Conservation (phyloP, 164 flowering plant species). For the Kalanchoe fedtschenkoi region DNA sequence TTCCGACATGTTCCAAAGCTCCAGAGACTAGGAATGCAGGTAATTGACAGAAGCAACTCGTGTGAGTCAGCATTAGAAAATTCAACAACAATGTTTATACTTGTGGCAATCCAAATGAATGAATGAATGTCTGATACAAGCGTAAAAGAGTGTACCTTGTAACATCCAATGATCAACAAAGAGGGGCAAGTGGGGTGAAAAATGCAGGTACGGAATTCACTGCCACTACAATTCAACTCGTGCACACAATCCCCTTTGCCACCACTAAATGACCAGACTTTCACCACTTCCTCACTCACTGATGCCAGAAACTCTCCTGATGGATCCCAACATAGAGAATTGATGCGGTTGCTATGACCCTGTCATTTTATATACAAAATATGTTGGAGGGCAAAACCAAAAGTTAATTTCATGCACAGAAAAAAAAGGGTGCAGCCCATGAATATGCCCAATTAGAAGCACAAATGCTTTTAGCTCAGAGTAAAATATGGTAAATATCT, state of each 20-base stretch:
- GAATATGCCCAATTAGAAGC: too few species aligned
- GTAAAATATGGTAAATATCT: too few species aligned
- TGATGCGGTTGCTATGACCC: slow-evolving; percentile 53
- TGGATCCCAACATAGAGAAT: slow-evolving; percentile 65
- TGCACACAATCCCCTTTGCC: slow-evolving; percentile 49
- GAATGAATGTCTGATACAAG: neutral
- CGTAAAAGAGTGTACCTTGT: slow-evolving; percentile 31
- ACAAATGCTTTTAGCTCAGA: too few species aligned
- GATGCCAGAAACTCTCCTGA: slow-evolving; percentile 67
- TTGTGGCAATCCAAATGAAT: neutral
- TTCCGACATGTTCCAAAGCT: slow-evolving; percentile 68
- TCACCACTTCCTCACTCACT: slow-evolving; percentile 60
- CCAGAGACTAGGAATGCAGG: slow-evolving; percentile 37
- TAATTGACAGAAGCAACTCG: slow-evolving; percentile 3
- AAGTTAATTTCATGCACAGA: neutral
- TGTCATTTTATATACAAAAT: slow-evolving; percentile 12
- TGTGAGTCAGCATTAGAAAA: neutral
- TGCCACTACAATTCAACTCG: slow-evolving; percentile 49
- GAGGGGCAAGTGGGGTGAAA: slow-evolving; percentile 62
- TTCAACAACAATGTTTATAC: neutral
- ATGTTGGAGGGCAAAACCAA: neutral
- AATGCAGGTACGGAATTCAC: slow-evolving; percentile 47
- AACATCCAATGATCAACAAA: slow-evolving; percentile 55
- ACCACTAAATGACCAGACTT: slow-evolving; percentile 58
- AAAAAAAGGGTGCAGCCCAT: neutral